Conservation (phyloP, 495 filamentous ascomycete species). For the Daldinia decipiens region DNA sequence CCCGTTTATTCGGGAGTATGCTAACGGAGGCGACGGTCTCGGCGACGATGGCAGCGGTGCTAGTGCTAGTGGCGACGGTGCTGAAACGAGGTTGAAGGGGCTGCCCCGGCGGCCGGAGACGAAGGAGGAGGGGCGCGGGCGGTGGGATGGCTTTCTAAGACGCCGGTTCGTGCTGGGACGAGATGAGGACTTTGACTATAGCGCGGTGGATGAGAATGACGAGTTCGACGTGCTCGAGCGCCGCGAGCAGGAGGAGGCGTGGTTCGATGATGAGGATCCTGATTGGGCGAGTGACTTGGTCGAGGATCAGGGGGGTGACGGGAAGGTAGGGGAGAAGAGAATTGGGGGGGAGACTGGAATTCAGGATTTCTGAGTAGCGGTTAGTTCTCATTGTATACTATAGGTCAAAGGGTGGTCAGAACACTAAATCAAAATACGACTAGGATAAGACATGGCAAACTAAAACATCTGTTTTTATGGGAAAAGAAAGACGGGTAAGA, state of each 20-base stretch:
- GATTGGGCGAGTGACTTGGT: constrained; percentile 68
- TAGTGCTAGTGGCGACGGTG: too few relatives aligned
- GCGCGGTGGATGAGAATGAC: constrained; percentile 72
- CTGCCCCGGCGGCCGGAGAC: constrained; percentile 55
- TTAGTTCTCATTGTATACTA: neutral
- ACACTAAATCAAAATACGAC: too few relatives aligned
- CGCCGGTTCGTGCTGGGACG: constrained; percentile 75
- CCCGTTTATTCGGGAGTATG: constrained; percentile 37
- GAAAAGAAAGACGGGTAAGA: too few relatives aligned
- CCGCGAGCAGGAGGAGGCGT: constrained; percentile 68
- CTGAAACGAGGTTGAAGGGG: neutral
- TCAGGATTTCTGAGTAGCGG: constrained; percentile 73
- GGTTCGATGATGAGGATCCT: constrained; percentile 81
- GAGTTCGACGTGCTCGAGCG: constrained; percentile 74
- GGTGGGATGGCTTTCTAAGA: constrained; percentile 75
- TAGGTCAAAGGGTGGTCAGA: too few relatives aligned
- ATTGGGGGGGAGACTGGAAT: constrained; percentile 79
- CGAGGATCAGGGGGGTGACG: constrained; percentile 65
- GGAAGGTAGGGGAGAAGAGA: constrained; percentile 47
- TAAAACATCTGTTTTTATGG: too few relatives aligned
- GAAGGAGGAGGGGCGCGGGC: constrained; percentile 71
- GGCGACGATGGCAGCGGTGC: constrained; percentile 3
- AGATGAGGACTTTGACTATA: constrained; percentile 82
- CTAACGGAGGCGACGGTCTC: constrained; percentile 29
- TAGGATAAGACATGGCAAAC: neutral